phyloP scores from a whole-genome alignment of 768 basidiomycete species.

The Dioszegia crocea region DNA sequence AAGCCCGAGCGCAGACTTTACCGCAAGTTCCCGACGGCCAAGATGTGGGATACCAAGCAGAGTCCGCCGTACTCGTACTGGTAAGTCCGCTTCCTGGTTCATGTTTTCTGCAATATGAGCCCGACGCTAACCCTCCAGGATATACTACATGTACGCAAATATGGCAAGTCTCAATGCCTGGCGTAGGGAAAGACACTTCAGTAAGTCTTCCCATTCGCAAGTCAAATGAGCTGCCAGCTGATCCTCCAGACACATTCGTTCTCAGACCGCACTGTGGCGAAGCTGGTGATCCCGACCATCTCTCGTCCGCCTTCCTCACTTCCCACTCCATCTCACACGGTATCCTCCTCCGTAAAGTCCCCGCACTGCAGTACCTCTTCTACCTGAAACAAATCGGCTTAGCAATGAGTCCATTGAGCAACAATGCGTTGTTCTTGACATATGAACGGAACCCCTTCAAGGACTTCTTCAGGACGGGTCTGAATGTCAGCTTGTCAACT shows the following conservation, averaged over 20 bases:
- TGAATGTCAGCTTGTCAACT: constrained; percentile 90
- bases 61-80: constrained; percentile 96
- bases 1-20: constrained; percentile 87
- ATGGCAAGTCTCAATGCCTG: constrained; percentile 92
- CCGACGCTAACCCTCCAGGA: constrained; percentile 52
- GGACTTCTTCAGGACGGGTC: constrained; percentile 90
- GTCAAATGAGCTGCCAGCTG: not conserved
- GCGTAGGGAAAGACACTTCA: constrained; percentile 81
- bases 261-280: constrained; percentile 95
- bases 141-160: constrained; percentile 97
- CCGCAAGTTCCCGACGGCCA: constrained; percentile 88
- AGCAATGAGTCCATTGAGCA: constrained; percentile 97
- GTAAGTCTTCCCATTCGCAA: constrained; percentile 55
- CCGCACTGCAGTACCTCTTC: constrained; percentile 84
- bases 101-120: not conserved
- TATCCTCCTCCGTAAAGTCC: constrained; percentile 95
- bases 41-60: constrained; percentile 79
- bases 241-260: constrained; percentile 77
- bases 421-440: constrained; percentile 87
- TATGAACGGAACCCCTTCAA: constrained; percentile 97
- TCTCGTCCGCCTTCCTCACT: constrained; percentile 91
- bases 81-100: constrained; percentile 53
- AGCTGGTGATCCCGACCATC: constrained; percentile 96
- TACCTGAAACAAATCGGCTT: constrained; percentile 97
- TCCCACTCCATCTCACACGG: constrained; percentile 98